A percentile compares a stretch with the other conserved stretches of the same genome.
These are phyloP conservation scores for Prunus persica DNA, from an alignment of 306 rosid species.

Conservation along the genomic window Prunus_persica_NCBIv2 NC_034014.1:4057001-4057500, in stretches of 20 bases:
- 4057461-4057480: constrained; percentile 81
- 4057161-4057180: neutral
- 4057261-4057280: neutral
- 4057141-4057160: neutral
- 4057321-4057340: neutral
- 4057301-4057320: neutral
- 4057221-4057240: neutral
- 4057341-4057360: constrained; percentile 1
- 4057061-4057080: neutral
- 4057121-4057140: neutral
- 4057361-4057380: constrained; percentile 12
- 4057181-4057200: neutral
- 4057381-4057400: constrained; percentile 96
- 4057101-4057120: too few species aligned
- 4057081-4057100: neutral
- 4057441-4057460: constrained; percentile 79
- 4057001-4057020: too few species aligned
- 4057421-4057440: constrained; percentile 87
- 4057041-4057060: too few species aligned
- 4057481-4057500: constrained; percentile 68
- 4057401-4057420: constrained; percentile 61
- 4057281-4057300: neutral
- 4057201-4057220: neutral
- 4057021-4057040: too few species aligned
- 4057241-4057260: neutral